Evolutionary conservation across 306 rosid genomes (phyloP), one percentile per base, ranked within the genome.

Genomic region (Aeschynomene evenia): DNA sequence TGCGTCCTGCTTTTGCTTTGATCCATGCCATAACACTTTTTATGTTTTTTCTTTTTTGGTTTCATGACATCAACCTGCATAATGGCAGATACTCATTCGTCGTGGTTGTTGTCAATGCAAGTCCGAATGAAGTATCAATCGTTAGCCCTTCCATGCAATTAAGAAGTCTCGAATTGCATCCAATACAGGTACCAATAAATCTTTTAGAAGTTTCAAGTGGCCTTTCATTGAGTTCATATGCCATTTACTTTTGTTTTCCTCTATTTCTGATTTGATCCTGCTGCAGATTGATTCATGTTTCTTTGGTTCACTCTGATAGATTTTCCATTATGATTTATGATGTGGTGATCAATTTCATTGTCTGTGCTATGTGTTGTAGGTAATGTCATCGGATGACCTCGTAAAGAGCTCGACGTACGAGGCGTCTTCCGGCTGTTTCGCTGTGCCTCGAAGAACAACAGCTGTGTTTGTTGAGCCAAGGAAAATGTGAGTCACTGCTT

Each of bases 391-490:
- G 5, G 95, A 94, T 81, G 77, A 83, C 13, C 46, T 72, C n/a
- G 96, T 87, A 29, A 94, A 79, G 78, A 83, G 76, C 5, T 91
- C 99, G 60, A 79, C 52, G 18, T 91, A 82, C 16, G 85, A 94
- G 72, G 69, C 80, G 16, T 80, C 83, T 42, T 79, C 91, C 1
- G 96, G 95, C 31, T 60, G 92, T 76, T 94, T 91, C 63, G 72
- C 53, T 22, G 85, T 91, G 68, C 92, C 92, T 12, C 60, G 73
- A 50, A 81, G 91, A 75, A 87, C 97, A 9, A 87, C 99, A 16
- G 81, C 88, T 21, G 95, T 94, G 57, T 91, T 90, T 58, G 91
- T 91, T 2, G 89, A 91, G 80, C 83, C 88, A 71, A 84, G 97
- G 72, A 63, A 57, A 8, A 56, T 28, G 14, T 75, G 74, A 85